These are phyloP conservation scores for Lepidium africanum DNA, from an alignment of 345 rosid genomes.

Conservation along the genomic window DNA sequence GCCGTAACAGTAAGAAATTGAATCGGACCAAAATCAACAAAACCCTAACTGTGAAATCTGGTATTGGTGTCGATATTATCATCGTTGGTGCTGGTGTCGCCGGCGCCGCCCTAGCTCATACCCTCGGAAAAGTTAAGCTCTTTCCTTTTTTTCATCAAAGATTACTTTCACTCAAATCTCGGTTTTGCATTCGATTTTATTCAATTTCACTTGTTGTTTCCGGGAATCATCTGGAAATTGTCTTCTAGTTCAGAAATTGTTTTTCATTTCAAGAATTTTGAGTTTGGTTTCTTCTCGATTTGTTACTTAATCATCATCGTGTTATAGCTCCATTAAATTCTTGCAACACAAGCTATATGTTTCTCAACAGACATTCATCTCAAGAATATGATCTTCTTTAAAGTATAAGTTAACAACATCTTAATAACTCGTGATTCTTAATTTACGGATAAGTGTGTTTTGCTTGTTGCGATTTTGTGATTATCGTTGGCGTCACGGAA, in stretches of 20 bases:
- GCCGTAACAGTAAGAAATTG: neutral
- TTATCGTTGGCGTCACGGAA: neutral
- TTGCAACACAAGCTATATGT: slow-evolving; percentile 22
- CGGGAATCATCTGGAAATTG: neutral
- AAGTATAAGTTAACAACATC: neutral
- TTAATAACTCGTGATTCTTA: neutral
- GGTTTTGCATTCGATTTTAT: neutral
- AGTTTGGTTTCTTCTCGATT: neutral
- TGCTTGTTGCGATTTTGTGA: neutral
- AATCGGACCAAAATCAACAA: neutral
- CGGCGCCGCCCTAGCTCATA: slow-evolving; percentile 72
- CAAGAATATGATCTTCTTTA: neutral
- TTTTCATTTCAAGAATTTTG: neutral
- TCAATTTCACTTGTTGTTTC: neutral
- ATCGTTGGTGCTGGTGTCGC: slow-evolving; percentile 87
- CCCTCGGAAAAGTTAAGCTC: slow-evolving; percentile 61
- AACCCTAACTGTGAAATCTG: neutral
- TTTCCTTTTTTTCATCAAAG: neutral
- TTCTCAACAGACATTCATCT: neutral
- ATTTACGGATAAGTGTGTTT: neutral
- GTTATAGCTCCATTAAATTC: neutral
- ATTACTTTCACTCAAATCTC: neutral
- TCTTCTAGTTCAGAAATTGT: neutral
- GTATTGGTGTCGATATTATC: slow-evolving; percentile 39
- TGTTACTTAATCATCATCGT: neutral